Base-by-base conservation (phyloP, 495 filamentous ascomycete species). In the Hypoxylon perforatum region DNA sequence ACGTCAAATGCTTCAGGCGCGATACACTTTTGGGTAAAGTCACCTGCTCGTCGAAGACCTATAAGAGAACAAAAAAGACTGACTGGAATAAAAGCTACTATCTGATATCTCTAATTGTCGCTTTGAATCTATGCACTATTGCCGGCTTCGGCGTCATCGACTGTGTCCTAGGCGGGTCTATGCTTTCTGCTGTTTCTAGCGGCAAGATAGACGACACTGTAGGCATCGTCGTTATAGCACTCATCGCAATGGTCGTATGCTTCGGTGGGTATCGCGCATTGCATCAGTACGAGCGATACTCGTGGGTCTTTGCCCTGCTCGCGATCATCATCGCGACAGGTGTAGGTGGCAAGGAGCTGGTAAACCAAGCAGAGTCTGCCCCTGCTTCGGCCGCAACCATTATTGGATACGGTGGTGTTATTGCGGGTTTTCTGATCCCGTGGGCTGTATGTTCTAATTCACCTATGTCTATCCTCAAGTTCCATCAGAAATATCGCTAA, bases 211-310 rank as follows among this genome's bases (percentile, higher is more conserved):
- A 75, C 42, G 75, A 78, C 36, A 77, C 75, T 15, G 75, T 78
- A 15, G 78, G 82, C 38, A 82, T 84, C 60, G 63, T 82, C 63
- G 81, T 85, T 51, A 77, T 75, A 15, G 77, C 78, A 18, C 65
- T 84, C 12, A 75, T 80, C 21, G 75, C 78, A 14, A 76, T 84
- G 21, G 63, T 73, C 10, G 74, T 80, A 1, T 80, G 76, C 0
- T 78, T 85, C 46, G 73, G 80, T 38, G 82, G 83, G 8, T 84
- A 82, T 67, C 75, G 75, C 10, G 77, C 81, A n/a, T 67, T 85
- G n/a, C 82, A 85, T 48, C 67, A 80, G 22, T 84, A 78, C 62
- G 78, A 83, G 65, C 79, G 83, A 18, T 85, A 78, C 73, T 78
- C 78, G 15, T 85, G 82, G 82, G 81, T 84, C n/a, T 77, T 82